Conservation (phyloP, 2,329 filamentous ascomycete species). For the Cryphonectria nitschkei region DNA sequence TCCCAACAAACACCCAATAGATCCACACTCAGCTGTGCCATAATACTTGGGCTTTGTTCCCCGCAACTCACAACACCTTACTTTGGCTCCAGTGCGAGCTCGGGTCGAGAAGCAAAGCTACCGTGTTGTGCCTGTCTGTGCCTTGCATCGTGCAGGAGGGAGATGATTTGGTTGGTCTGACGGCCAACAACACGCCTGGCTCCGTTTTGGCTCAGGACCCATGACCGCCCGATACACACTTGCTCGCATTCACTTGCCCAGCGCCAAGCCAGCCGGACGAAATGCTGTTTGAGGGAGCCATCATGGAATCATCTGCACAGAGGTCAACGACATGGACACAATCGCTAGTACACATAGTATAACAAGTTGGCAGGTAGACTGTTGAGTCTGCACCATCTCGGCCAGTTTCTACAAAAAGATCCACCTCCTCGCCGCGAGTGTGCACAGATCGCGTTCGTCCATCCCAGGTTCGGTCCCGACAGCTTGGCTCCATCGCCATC, state of each 20-base stretch:
- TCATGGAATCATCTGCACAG: not conserved
- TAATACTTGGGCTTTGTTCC: not conserved
- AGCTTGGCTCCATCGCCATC: constrained; percentile 12
- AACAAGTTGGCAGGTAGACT: no score
- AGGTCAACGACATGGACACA: not conserved
- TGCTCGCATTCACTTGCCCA: no score
- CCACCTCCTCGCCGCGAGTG: not conserved
- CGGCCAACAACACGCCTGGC: not conserved
- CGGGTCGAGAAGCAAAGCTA: constrained; percentile 20
- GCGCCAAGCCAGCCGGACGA: not conserved
- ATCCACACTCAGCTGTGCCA: not conserved
- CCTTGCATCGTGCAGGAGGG: constrained; percentile 29
- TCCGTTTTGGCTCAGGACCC: not conserved
- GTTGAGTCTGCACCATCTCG: not conserved
- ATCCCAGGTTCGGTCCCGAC: constrained; percentile 9
- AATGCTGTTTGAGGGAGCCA: not conserved
- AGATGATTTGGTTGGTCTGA: not conserved
- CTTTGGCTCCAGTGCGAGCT: not conserved
- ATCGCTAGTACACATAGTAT: not conserved
- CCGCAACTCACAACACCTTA: not conserved
- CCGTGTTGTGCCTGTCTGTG: constrained; percentile 24
- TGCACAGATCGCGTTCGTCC: not conserved
- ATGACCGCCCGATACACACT: constrained; percentile 12
- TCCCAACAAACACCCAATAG: not conserved
- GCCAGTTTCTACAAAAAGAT: not conserved